phyloP scores from a whole-genome alignment of 306 rosid genomes.

The Quercus variabilis region DNA sequence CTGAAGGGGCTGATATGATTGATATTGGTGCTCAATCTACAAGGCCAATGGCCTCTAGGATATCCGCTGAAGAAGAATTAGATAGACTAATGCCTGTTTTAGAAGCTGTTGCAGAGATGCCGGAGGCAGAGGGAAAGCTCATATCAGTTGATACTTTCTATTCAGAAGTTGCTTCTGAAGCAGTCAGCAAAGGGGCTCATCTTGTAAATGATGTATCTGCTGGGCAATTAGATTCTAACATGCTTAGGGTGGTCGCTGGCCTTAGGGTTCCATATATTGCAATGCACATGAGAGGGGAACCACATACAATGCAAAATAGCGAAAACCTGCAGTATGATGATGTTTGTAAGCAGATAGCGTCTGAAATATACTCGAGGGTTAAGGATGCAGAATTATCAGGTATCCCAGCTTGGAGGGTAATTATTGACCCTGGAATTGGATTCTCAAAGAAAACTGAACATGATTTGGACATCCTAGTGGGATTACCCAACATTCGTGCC shows the following conservation, averaged over 20 bases:
- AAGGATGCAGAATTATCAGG: conserved; percentile 76
- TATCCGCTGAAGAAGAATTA: conserved; percentile 73
- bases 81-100: conserved; percentile 71
- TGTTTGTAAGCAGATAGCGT: conserved; percentile 66
- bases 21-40: conserved; percentile 95
- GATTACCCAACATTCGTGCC: conserved; percentile 53
- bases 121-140: conserved; percentile 73
- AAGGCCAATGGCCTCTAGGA: conserved; percentile 62
- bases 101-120: conserved; percentile 64
- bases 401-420: conserved; percentile 86
- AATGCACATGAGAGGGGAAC: conserved; percentile 97
- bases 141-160: conserved; percentile 83
- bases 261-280: conserved; percentile 86
- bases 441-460: conserved; percentile 79
- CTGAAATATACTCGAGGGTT: conserved; percentile 50
- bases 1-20: conserved; percentile 83
- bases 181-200: conserved; percentile 79
- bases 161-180: conserved; percentile 84
- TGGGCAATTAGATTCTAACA: conserved; percentile 63
- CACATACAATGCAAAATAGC: conserved; percentile 67
- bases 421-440: conserved; percentile 84
- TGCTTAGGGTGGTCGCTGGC: conserved; percentile 73
- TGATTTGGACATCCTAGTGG: conserved; percentile 57
- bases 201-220: conserved; percentile 74
- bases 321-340: conserved; percentile 69